phyloP scores from a whole-genome alignment of 345 rosid species.

The Triadica sebifera region DNA sequence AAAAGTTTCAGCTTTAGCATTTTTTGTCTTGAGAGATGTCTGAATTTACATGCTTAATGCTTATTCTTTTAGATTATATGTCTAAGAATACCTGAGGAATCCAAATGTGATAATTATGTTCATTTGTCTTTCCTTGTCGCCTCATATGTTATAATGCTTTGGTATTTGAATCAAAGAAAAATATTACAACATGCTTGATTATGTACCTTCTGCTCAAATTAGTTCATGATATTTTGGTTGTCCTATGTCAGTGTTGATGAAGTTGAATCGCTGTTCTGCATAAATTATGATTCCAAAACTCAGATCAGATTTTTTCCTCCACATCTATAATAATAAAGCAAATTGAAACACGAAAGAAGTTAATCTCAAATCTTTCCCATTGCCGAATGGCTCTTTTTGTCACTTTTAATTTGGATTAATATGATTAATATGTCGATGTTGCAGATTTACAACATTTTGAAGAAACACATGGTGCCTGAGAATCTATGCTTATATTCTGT shows the following conservation, averaged over 20 bases:
- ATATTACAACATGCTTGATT: background rate
- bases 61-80: background rate
- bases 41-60: background rate
- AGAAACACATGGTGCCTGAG: constrained; percentile 71
- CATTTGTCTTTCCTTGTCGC: background rate
- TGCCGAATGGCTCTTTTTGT: background rate
- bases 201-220: background rate
- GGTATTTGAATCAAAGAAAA: background rate
- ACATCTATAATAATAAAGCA: too few relatives aligned
- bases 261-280: background rate
- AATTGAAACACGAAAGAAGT: constrained; percentile 1
- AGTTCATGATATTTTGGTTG: background rate
- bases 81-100: background rate
- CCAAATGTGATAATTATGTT: background rate
- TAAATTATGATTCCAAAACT: background rate
- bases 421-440: background rate
- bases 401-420: background rate
- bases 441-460: constrained; percentile 76
- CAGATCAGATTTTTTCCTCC: background rate
- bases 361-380: background rate
- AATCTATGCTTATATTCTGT: constrained; percentile 60
- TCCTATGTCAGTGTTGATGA: background rate
- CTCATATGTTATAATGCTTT: background rate
- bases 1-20: background rate
- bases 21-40: background rate